phyloP scores from a whole-genome alignment of 495 filamentous ascomycete species.

The Podospora australis region DNA sequence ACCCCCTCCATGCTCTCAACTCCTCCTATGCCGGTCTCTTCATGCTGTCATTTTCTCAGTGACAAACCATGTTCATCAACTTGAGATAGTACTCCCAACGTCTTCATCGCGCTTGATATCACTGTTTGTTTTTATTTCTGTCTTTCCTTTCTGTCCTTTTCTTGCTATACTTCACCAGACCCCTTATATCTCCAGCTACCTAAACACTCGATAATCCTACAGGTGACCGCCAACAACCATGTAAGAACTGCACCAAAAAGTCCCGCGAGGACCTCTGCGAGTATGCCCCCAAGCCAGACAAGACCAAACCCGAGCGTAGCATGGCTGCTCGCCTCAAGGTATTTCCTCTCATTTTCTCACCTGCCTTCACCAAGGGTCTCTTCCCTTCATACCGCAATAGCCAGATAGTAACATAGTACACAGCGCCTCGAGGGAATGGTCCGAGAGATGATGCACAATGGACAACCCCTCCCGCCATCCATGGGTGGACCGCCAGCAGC shows the following conservation, averaged over 20 bases:
- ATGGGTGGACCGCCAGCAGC: neutral
- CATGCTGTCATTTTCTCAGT: no score
- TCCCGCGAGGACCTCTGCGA: constrained; percentile 35
- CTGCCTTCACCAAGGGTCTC: no score
- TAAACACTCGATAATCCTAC: neutral
- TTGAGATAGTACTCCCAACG: no score
- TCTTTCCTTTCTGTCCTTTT: neutral
- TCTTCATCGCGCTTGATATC: no score
- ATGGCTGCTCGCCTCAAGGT: constrained; percentile 46
- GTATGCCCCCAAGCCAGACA: constrained; percentile 39
- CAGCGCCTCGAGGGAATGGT: constrained; percentile 51
- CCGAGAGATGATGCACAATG: constrained; percentile 38
- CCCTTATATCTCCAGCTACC: neutral
- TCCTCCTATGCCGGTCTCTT: no score
- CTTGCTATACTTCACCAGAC: neutral
- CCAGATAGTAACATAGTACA: no score
- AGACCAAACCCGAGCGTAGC: constrained; percentile 30
- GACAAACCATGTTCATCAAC: no score
- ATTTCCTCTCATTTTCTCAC: no score
- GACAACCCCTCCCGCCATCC: constrained; percentile 15
- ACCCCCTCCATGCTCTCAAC: no score
- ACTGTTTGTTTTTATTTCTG: neutral
- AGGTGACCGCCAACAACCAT: constrained; percentile 19
- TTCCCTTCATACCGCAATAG: no score
- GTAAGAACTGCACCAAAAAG: constrained; percentile 41